Conservation (phyloP, 768 basidiomycete genomes). For the Calocera cornea region DNA sequence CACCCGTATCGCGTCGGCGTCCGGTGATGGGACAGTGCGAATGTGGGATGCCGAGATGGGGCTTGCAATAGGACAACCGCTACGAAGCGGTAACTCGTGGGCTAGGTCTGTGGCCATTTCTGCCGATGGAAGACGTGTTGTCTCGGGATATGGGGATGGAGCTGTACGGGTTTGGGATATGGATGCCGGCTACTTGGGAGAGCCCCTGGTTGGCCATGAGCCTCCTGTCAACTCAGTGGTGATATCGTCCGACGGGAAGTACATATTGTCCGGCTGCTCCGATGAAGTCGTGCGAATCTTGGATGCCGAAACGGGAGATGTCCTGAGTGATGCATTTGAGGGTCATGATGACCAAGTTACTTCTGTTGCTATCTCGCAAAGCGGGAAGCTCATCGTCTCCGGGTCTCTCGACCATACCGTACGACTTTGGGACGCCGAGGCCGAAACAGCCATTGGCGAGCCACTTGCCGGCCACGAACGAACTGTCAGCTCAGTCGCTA, state of each 20-base stretch:
- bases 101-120: constrained; percentile 8
- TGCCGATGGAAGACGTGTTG: constrained; percentile 30
- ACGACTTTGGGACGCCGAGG: not conserved
- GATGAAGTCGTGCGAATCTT: too few relatives aligned
- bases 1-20: constrained; percentile 2
- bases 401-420: not conserved
- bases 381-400: not conserved
- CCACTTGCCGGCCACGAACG: not conserved
- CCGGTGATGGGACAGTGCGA: constrained; percentile 4
- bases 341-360: too few relatives aligned
- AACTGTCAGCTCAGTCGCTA: constrained; percentile 32
- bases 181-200: too few relatives aligned
- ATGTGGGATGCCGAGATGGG: constrained; percentile 6
- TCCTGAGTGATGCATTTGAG: too few relatives aligned
- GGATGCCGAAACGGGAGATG: too few relatives aligned
- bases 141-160: constrained; percentile 20
- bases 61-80: not conserved
- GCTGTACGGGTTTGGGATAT: too few relatives aligned
- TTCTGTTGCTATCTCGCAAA: not conserved
- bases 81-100: not conserved
- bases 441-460: not conserved
- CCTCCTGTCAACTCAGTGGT: too few relatives aligned
- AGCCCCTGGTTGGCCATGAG: too few relatives aligned
- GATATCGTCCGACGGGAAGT: too few relatives aligned
- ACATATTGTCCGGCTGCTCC: too few relatives aligned